A percentile compares a stretch with the other conserved stretches of the same genome.
Conservation (phyloP, 2,329 filamentous ascomycete genomes). For the Emmonsiellopsis sp. region DNA sequence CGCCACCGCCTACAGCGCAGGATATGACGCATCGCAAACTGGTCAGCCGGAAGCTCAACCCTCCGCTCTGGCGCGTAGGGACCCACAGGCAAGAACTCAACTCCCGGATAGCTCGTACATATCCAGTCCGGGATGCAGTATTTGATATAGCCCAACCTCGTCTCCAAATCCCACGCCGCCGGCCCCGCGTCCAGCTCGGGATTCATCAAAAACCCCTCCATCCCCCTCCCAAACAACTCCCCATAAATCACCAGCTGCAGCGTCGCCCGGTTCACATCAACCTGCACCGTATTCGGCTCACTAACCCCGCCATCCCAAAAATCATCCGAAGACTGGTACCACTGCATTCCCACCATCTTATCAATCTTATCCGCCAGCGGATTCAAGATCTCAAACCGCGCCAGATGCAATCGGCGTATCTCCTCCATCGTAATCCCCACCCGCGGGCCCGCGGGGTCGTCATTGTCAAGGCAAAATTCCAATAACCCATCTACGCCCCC, state of each 20-base stretch:
- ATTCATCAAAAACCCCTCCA: constrained; percentile 15
- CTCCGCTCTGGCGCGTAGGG: constrained; percentile 4
- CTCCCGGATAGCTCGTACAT: constrained; percentile 4
- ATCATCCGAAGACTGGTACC: constrained; percentile 12
- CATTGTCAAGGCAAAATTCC: constrained; percentile 18
- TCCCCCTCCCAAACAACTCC: constrained; percentile 19
- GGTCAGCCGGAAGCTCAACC: not conserved
- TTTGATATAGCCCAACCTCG: constrained; percentile 21
- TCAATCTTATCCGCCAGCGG: constrained; percentile 24
- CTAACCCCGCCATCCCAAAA: constrained; percentile 25
- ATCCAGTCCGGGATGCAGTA: constrained; percentile 21
- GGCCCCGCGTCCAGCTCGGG: not conserved
- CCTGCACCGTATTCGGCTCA: constrained; percentile 18
- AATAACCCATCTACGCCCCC: constrained; percentile 24
- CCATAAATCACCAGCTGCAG: constrained; percentile 26
- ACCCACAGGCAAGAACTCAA: constrained; percentile 1
- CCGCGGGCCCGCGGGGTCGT: constrained; percentile 3
- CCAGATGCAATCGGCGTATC: constrained; percentile 20
- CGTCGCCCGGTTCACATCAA: constrained; percentile 16
- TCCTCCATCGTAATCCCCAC: constrained; percentile 20
- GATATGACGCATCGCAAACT: constrained; percentile 13
- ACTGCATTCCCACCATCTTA: constrained; percentile 23
- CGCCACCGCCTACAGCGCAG: constrained; percentile 17
- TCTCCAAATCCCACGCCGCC: constrained; percentile 11
- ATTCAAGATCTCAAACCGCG: constrained; percentile 23